These are phyloP conservation scores for Populus tremula DNA, from an alignment of 345 rosid species.

Conservation along the genomic window DNA sequence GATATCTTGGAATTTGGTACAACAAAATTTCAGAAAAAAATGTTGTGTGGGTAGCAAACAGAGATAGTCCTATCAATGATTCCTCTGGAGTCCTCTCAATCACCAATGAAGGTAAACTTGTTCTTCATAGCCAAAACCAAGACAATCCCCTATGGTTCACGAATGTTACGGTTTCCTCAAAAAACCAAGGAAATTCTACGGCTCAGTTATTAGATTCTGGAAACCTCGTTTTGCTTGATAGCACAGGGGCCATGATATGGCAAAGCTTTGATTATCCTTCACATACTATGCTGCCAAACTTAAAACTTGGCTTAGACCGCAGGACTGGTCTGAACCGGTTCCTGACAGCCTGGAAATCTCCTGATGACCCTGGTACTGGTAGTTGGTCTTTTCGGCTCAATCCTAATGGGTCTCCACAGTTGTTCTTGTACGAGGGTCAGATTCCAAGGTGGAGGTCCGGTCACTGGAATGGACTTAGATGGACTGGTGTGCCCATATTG, in stretches of 20 bases:
- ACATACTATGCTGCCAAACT: constrained; percentile 2
- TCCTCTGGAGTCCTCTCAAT: not conserved
- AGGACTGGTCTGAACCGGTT: constrained; percentile 13
- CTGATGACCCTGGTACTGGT: constrained; percentile 14
- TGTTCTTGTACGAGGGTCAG: not conserved
- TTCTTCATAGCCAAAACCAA: not conserved
- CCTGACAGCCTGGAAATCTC: constrained; percentile 29
- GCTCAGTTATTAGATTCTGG: constrained; percentile 27
- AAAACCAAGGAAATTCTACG: not conserved
- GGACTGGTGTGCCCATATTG: no score
- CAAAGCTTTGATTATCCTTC: constrained; percentile 42
- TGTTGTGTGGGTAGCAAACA: constrained; percentile 10
- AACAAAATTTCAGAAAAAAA: not conserved
- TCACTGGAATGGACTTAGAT: not conserved
- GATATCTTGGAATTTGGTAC: constrained; percentile 19
- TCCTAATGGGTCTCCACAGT: constrained; percentile 1
- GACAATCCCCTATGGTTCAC: constrained; percentile 1
- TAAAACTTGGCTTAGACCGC: constrained; percentile 10
- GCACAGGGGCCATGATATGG: not conserved
- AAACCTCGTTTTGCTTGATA: constrained; percentile 17
- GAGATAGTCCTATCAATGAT: not conserved
- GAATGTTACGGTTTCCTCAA: not conserved
- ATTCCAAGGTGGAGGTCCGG: not conserved
- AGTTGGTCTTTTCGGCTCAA: not conserved
- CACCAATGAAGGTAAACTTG: constrained; percentile 3